phyloP scores from a whole-genome alignment of 306 rosid genomes.

The Begonia fuchsioides region DNA sequence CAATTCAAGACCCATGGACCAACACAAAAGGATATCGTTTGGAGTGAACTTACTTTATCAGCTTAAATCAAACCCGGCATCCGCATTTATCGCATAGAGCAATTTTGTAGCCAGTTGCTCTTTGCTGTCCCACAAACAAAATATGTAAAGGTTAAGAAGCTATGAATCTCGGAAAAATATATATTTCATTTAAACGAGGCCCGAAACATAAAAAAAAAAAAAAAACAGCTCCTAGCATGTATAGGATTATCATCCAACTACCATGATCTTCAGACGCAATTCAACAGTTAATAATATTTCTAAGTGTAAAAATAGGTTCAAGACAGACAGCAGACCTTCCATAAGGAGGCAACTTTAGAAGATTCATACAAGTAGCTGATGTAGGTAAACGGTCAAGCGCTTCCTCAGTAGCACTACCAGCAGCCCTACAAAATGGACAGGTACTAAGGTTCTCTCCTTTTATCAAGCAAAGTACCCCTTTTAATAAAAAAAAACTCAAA shows the following conservation, averaged over 20 bases:
- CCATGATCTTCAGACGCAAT: too few species aligned
- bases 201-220: not conserved
- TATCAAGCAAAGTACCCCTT: too few species aligned
- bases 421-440: slow-evolving; percentile 38
- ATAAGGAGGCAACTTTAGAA: slow-evolving; percentile 94
- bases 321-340: slow-evolving; percentile 50
- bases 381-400: slow-evolving; percentile 93
- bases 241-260: too few species aligned
- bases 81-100: slow-evolving; percentile 79
- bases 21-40: not conserved
- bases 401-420: slow-evolving; percentile 79
- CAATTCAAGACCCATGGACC: not conserved
- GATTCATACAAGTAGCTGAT: slow-evolving; percentile 97
- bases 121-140: slow-evolving; percentile 37
- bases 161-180: too few species aligned
- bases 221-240: too few species aligned
- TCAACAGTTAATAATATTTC: too few species aligned
- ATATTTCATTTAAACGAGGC: too few species aligned
- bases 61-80: slow-evolving; percentile 96
- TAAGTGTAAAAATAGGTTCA: not conserved
- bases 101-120: slow-evolving; percentile 82
- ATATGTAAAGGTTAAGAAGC: too few species aligned
- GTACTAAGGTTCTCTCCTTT: too few species aligned
- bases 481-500: too few species aligned
- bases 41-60: slow-evolving; percentile 12